Evolutionary conservation across 73 alveolate species (phyloP).

Genomic region (Paraurostyla sp.): DNA sequence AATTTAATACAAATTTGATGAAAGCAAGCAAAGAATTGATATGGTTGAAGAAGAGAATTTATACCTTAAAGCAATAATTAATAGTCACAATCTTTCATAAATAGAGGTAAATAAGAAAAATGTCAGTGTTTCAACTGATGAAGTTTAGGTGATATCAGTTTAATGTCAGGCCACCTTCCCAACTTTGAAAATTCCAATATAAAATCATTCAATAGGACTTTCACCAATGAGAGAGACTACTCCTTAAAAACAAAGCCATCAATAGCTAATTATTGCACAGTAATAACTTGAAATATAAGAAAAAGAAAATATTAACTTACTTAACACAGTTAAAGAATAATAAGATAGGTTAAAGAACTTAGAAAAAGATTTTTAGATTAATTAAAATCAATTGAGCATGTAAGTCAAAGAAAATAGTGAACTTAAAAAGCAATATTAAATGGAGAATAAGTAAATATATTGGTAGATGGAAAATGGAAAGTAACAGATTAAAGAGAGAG

Average conservation of each 20-base stretch:
- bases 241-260: not conserved
- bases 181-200: not conserved
- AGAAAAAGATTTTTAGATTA: not conserved
- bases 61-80: constrained; percentile 10
- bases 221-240: constrained; percentile 12
- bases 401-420: not conserved
- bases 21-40: not conserved
- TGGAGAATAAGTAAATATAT: constrained; percentile 3
- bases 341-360: not conserved
- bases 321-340: not conserved
- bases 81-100: not conserved
- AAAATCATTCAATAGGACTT: not conserved
- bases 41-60: not conserved
- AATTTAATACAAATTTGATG: not conserved
- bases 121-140: not conserved
- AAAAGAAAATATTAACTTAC: constrained; percentile 26
- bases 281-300: not conserved
- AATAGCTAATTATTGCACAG: not conserved
- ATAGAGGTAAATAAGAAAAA: not conserved
- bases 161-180: not conserved
- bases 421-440: not conserved
- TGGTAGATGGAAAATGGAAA: constrained; percentile 34
- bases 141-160: not conserved
- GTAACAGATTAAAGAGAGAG: not conserved
- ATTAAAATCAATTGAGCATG: not conserved